Conservation (phyloP, 2,329 filamentous ascomycete species). For the Lachnum nothofagi region DNA sequence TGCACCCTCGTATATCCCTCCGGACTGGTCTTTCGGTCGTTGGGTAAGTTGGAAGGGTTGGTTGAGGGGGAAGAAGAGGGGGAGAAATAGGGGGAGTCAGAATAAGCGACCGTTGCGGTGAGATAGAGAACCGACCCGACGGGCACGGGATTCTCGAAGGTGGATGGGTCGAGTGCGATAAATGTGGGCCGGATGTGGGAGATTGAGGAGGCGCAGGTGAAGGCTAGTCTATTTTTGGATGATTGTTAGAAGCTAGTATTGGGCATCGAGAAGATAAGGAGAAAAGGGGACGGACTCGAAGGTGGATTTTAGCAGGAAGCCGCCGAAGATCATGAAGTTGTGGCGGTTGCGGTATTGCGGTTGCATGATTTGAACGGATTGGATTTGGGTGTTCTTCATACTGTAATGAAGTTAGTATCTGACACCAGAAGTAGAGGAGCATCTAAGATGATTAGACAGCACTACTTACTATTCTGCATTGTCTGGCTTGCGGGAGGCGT, state of each 20-base stretch:
- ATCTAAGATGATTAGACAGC: too few relatives aligned
- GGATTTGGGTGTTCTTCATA: constrained; percentile 59
- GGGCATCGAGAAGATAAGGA: too few relatives aligned
- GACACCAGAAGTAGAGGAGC: too few relatives aligned
- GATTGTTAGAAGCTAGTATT: too few relatives aligned
- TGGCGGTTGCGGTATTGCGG: constrained; percentile 65
- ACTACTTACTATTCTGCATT: constrained; percentile 41
- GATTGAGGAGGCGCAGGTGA: constrained; percentile 65
- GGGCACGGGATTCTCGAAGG: constrained; percentile 67
- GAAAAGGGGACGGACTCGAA: too few relatives aligned
- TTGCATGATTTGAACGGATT: constrained; percentile 68
- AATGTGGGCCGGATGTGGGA: constrained; percentile 63
- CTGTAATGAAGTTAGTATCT: too few relatives aligned
- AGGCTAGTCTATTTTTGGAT: too few relatives aligned
- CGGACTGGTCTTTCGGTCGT: constrained; percentile 31
- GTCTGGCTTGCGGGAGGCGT: constrained; percentile 46
- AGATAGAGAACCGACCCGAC: constrained; percentile 67
- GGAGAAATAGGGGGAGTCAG: constrained; percentile 49
- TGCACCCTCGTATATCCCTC: constrained; percentile 56
- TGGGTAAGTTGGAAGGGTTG: not conserved
- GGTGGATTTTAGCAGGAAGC: constrained; percentile 64
- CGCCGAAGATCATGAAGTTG: constrained; percentile 72
- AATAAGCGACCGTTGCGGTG: constrained; percentile 62
- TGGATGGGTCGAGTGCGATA: constrained; percentile 63
- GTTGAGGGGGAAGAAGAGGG: too few relatives aligned